Conservation (phyloP, 768 basidiomycete species). For the Lactarius akahatsu region DNA sequence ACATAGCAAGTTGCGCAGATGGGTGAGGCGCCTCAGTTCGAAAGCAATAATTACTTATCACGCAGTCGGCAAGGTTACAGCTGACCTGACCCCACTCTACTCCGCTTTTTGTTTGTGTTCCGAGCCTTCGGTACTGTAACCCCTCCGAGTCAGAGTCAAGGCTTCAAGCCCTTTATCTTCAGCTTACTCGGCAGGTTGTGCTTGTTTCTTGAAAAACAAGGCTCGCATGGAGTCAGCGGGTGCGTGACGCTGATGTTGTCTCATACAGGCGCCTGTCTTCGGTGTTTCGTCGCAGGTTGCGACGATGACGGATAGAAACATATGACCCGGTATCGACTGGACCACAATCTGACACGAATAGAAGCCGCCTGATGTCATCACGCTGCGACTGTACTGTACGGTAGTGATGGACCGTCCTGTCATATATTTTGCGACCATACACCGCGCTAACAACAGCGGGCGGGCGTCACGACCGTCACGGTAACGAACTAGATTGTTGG, state of each 20-base stretch:
- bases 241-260: neutral
- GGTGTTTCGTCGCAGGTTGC: slow-evolving; percentile 9
- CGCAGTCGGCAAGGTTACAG: slow-evolving; percentile 32
- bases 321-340: neutral
- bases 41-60: slow-evolving; percentile 22
- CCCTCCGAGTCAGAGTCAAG: neutral
- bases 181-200: neutral
- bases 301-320: neutral
- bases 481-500: slow-evolving; percentile 31
- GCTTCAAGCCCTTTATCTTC: neutral
- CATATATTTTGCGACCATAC: neutral
- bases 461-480: slow-evolving; percentile 33
- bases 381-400: neutral
- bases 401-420: neutral
- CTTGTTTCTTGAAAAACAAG: neutral
- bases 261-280: neutral
- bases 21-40: slow-evolving; percentile 27
- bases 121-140: neutral
- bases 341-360: slow-evolving; percentile 1
- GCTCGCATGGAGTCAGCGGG: neutral
- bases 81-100: slow-evolving; percentile 7
- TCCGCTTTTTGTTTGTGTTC: slow-evolving; percentile 5
- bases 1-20: slow-evolving; percentile 27
- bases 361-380: slow-evolving; percentile 11
- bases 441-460: slow-evolving; percentile 6